Evolutionary conservation across 139 green algal genomes (phyloP).

Genomic region (Pleodorina starrii): DNA sequence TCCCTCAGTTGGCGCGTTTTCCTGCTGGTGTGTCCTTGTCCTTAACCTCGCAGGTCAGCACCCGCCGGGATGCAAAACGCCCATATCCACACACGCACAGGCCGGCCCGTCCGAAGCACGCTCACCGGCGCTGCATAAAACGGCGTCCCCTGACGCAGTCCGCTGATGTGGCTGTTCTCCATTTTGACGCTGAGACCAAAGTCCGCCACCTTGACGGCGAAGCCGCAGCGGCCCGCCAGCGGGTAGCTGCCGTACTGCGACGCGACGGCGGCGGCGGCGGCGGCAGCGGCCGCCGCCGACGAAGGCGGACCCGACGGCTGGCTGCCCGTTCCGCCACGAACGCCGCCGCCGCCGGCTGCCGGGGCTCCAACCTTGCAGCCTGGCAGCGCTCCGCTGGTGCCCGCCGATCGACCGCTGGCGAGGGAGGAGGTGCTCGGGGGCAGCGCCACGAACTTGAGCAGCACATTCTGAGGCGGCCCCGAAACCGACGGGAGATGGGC

Average conservation of each 20-base stretch:
- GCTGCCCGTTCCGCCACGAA: neutral
- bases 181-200: conserved; percentile 66
- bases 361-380: neutral
- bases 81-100: too few species aligned
- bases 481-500: too few species aligned
- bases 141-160: conserved; percentile 59
- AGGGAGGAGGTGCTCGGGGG: neutral
- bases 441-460: conserved; percentile 27
- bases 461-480: conserved; percentile 35
- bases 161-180: conserved; percentile 59
- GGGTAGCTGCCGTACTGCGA: conserved; percentile 13
- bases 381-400: neutral
- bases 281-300: neutral
- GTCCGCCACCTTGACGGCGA: conserved; percentile 61
- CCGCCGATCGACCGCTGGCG: neutral
- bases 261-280: too few species aligned
- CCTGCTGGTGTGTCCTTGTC: too few species aligned
- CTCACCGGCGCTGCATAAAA: conserved; percentile 64
- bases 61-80: too few species aligned
- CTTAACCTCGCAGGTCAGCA: too few species aligned
- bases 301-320: neutral
- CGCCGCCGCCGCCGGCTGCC: neutral
- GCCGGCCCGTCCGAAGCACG: too few species aligned
- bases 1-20: too few species aligned
- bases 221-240: conserved; percentile 16